phyloP scores from a whole-genome alignment of 352 stramenopile genomes.

The Phytophthora chlamydospora region DNA sequence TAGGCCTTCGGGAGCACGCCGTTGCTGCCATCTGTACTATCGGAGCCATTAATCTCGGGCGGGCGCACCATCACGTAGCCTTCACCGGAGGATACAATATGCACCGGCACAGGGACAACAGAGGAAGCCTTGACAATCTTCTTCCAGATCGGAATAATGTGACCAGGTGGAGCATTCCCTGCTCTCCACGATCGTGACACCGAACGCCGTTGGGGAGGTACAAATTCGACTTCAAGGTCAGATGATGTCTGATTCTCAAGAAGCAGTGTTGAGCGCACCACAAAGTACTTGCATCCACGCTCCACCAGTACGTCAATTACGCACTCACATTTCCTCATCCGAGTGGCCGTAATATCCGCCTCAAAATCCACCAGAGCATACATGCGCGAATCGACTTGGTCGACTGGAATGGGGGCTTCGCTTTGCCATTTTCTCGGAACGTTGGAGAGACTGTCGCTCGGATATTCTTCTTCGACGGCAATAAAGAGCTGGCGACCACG shows the following conservation, averaged over 20 bases:
- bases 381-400: slow-evolving; percentile 85
- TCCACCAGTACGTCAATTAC: slow-evolving; percentile 88
- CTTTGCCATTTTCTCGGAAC: slow-evolving; percentile 65
- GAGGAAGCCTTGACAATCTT: slow-evolving; percentile 63
- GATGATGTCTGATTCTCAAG: slow-evolving; percentile 87
- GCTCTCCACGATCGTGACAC: slow-evolving; percentile 42
- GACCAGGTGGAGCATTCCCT: slow-evolving; percentile 34
- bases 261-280: slow-evolving; percentile 80
- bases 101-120: slow-evolving; percentile 69
- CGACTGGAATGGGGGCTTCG: slow-evolving; percentile 77
- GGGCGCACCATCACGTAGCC: slow-evolving; percentile 78
- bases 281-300: slow-evolving; percentile 88
- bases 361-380: slow-evolving; percentile 79
- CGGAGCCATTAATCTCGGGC: slow-evolving; percentile 53
- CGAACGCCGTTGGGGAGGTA: slow-evolving; percentile 56
- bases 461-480: slow-evolving; percentile 61
- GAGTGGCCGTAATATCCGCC: slow-evolving; percentile 44
- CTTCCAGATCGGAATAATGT: slow-evolving; percentile 72
- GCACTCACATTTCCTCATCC: slow-evolving; percentile 82
- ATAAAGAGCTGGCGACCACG: slow-evolving; percentile 71
- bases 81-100: slow-evolving; percentile 75
- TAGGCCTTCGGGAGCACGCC: slow-evolving; percentile 62
- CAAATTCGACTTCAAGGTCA: slow-evolving; percentile 86
- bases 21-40: slow-evolving; percentile 19
- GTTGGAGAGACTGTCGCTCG: slow-evolving; percentile 37